Percentiles rank a stretch among this genome's conserved stretches.
phyloP scores from a whole-genome alignment of 805 yeast genomes.

The Hanseniaspora taiwanica region DNA sequence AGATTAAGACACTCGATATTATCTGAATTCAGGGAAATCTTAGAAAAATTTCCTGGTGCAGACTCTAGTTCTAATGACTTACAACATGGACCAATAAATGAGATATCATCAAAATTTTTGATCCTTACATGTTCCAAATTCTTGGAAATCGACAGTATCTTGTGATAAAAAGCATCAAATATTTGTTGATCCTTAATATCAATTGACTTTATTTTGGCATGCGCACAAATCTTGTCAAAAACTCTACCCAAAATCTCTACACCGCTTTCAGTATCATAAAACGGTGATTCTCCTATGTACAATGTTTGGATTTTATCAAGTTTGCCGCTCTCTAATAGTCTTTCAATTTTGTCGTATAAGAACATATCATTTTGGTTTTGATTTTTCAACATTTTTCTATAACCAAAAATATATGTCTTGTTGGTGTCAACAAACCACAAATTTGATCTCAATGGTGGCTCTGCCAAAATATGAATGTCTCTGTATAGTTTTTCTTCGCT shows the following conservation, averaged over 20 bases:
- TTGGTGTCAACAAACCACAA: constrained; percentile 24
- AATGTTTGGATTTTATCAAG: constrained; percentile 24
- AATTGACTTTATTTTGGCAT: constrained; percentile 14
- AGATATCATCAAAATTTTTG: not conserved
- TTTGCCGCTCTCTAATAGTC: constrained; percentile 27
- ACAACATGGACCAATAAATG: not conserved
- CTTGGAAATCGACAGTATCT: constrained; percentile 5
- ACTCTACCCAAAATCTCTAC: constrained; percentile 7
- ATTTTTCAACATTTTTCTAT: constrained; percentile 22
- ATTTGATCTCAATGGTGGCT: constrained; percentile 20
- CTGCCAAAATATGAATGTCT: constrained; percentile 24
- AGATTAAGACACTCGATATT: too few relatives aligned
- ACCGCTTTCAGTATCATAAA: constrained; percentile 16
- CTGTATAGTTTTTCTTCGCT: constrained; percentile 26
- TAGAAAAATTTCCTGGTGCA: too few relatives aligned
- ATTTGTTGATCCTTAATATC: constrained; percentile 12
- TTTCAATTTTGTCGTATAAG: constrained; percentile 26
- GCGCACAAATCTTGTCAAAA: constrained; percentile 12
- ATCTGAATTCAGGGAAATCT: too few relatives aligned
- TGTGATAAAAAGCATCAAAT: constrained; percentile 8
- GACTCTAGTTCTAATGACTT: not conserved
- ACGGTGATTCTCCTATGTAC: constrained; percentile 21
- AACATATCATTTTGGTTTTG: constrained; percentile 26
- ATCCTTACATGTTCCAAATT: constrained; percentile 2
- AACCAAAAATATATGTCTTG: constrained; percentile 28